phyloP scores from a whole-genome alignment of 768 basidiomycete genomes.

The Lyophyllum shimeji region DNA sequence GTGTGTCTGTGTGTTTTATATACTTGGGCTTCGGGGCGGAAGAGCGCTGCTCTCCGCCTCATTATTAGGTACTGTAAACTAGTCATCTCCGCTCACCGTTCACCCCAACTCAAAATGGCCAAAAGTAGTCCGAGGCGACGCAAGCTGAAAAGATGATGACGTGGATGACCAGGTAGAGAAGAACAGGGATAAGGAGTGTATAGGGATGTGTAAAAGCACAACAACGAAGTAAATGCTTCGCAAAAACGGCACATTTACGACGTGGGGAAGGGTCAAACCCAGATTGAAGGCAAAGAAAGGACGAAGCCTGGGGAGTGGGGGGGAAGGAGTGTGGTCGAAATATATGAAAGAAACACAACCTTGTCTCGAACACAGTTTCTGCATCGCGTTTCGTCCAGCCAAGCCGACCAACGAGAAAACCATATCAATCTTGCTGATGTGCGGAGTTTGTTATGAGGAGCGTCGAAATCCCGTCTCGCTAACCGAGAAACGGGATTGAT shows the following conservation, averaged over 20 bases:
- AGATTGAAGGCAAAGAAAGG: slow-evolving; percentile 10
- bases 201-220: slow-evolving; percentile 19
- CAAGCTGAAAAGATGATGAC: neutral
- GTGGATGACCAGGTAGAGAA: neutral
- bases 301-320: neutral
- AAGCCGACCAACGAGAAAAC: slow-evolving; percentile 13
- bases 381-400: slow-evolving; percentile 18
- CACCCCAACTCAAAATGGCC: neutral
- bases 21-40: neutral
- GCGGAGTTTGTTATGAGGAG: neutral
- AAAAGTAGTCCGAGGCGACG: neutral
- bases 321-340: slow-evolving; percentile 13
- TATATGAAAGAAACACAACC: slow-evolving; percentile 12
- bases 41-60: slow-evolving; percentile 8
- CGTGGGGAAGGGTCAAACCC: slow-evolving; percentile 9
- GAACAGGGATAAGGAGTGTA: slow-evolving; percentile 21
- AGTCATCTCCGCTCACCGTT: neutral
- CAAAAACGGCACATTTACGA: slow-evolving; percentile 10
- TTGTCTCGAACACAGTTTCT: slow-evolving; percentile 14
- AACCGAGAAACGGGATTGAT: slow-evolving; percentile 8
- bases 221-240: slow-evolving; percentile 17
- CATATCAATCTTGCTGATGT: slow-evolving; percentile 14
- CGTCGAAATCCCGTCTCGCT: neutral
- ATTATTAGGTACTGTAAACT: neutral
- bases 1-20: slow-evolving; percentile 1